Evolutionary conservation across 2,329 filamentous ascomycete genomes (phyloP).

Genomic region (Piedraia hortae): DNA sequence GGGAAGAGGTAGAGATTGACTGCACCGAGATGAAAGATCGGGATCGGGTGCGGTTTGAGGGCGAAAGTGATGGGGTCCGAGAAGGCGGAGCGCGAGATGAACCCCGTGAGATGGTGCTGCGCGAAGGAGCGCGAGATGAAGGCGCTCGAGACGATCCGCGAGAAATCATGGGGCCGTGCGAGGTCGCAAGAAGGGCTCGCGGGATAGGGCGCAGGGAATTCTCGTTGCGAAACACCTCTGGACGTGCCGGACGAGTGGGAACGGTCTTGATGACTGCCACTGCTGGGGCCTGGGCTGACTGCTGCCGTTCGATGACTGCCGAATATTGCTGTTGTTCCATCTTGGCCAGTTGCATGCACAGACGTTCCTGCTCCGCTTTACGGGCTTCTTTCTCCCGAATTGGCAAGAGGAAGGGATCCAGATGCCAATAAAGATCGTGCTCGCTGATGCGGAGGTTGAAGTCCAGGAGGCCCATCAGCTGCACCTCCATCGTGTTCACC

Average conservation of each 20-base stretch:
- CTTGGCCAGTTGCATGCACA: slow-evolving; percentile 15
- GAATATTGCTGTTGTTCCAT: slow-evolving; percentile 11
- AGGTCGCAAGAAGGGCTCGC: slow-evolving; percentile 8
- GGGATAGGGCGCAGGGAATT: slow-evolving; percentile 12
- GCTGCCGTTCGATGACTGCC: slow-evolving; percentile 15
- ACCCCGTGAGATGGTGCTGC: no score
- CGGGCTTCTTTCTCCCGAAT: slow-evolving; percentile 36
- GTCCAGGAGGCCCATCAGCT: slow-evolving; percentile 77
- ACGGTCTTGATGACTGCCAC: neutral
- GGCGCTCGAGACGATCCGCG: slow-evolving; percentile 11
- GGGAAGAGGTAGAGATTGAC: slow-evolving; percentile 12
- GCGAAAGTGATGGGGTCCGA: slow-evolving; percentile 23
- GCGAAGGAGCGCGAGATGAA: no score
- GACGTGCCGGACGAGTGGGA: slow-evolving; percentile 6
- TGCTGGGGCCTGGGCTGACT: neutral
- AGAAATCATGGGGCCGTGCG: slow-evolving; percentile 8
- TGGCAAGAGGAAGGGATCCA: slow-evolving; percentile 69
- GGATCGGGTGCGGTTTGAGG: slow-evolving; percentile 16
- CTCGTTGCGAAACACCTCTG: slow-evolving; percentile 10
- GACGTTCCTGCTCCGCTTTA: slow-evolving; percentile 24
- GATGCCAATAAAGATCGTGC: slow-evolving; percentile 61
- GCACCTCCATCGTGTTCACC: slow-evolving; percentile 98
- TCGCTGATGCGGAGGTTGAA: slow-evolving; percentile 77
- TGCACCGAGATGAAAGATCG: slow-evolving; percentile 12
- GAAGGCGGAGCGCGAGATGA: no score